Evolutionary conservation across 768 basidiomycete genomes (phyloP).

Genomic region (Candolleomyces efflorescens): DNA sequence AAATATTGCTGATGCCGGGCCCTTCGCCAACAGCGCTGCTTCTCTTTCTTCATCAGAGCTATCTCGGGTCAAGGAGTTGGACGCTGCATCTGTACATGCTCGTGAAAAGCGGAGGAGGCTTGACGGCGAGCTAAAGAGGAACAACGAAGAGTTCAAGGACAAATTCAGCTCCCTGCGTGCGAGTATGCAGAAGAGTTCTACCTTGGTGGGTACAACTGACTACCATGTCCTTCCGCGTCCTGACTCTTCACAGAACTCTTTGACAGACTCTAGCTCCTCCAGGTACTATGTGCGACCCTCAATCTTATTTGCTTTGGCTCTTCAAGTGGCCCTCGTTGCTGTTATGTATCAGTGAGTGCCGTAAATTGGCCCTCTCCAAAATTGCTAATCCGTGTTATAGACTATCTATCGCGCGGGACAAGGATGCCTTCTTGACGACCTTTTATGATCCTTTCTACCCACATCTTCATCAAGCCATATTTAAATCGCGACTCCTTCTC

Average conservation of each 20-base stretch:
- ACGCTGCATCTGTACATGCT: slow-evolving; percentile 49
- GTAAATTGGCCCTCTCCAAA: not conserved
- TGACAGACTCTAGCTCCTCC: not conserved
- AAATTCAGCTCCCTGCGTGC: slow-evolving; percentile 2
- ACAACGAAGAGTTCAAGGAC: slow-evolving; percentile 25
- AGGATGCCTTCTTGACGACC: slow-evolving; percentile 60
- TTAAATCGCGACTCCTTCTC: slow-evolving; percentile 1
- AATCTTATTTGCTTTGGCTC: slow-evolving; percentile 18
- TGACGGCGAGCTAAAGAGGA: slow-evolving; percentile 33
- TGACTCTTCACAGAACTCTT: not conserved
- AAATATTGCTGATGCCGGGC: not conserved
- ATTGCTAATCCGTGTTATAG: slow-evolving; percentile 27
- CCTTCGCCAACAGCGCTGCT: not conserved
- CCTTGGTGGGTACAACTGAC: not conserved
- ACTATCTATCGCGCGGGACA: slow-evolving; percentile 42
- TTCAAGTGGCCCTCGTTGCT: slow-evolving; percentile 43
- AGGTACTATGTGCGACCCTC: slow-evolving; percentile 5
- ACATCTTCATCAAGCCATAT: slow-evolving; percentile 54
- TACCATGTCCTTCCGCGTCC: not conserved
- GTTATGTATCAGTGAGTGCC: slow-evolving; percentile 55
- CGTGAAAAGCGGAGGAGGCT: slow-evolving; percentile 47
- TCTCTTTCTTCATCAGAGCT: slow-evolving; percentile 29
- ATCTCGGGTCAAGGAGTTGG: slow-evolving; percentile 44
- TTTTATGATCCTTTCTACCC: slow-evolving; percentile 80
- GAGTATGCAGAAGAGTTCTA: not conserved